Percentiles rank a stretch among this genome's conserved stretches.
phyloP scores from a whole-genome alignment of 2,329 filamentous ascomycete genomes.

The Ceratocystis cubensis region DNA sequence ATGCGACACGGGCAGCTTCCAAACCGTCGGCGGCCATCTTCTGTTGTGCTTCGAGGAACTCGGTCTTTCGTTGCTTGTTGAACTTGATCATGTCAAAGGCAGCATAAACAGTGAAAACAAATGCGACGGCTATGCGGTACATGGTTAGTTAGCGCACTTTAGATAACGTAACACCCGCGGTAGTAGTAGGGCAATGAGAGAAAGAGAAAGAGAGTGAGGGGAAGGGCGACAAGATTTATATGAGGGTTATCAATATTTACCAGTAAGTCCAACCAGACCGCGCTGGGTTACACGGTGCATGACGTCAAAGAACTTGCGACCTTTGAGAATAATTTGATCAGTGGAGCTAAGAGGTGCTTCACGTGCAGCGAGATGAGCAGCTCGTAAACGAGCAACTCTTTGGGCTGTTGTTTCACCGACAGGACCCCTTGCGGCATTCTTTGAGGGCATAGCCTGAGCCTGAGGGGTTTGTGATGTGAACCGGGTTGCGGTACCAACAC shows the following conservation, averaged over 20 bases:
- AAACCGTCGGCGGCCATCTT: slow-evolving; percentile 43
- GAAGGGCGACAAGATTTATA: neutral
- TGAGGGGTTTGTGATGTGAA: slow-evolving; percentile 46
- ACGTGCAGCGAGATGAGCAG: slow-evolving; percentile 54
- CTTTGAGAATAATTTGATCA: slow-evolving; percentile 38
- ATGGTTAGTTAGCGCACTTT: neutral
- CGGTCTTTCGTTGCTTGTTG: slow-evolving; percentile 47
- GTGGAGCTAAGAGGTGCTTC: slow-evolving; percentile 42
- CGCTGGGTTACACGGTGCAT: slow-evolving; percentile 44
- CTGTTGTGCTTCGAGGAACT: slow-evolving; percentile 45
- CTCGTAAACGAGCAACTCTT: slow-evolving; percentile 54
- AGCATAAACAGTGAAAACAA: slow-evolving; percentile 45
- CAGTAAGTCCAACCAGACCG: slow-evolving; percentile 44
- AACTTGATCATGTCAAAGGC: slow-evolving; percentile 49
- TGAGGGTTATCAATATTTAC: slow-evolving; percentile 29
- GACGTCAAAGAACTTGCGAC: slow-evolving; percentile 41
- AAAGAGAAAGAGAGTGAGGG: neutral
- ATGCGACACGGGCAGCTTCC: slow-evolving; percentile 45
- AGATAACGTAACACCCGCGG: neutral
- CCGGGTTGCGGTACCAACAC: slow-evolving; percentile 66
- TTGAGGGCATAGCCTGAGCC: slow-evolving; percentile 49
- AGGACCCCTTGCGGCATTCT: slow-evolving; percentile 25
- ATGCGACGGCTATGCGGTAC: slow-evolving; percentile 37
- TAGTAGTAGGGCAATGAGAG: neutral
- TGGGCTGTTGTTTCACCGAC: slow-evolving; percentile 53